Percentiles rank a stretch among this genome's conserved stretches.
Evolutionary conservation across 345 rosid genomes (phyloP).

Genomic region (Turnera subulata): DNA sequence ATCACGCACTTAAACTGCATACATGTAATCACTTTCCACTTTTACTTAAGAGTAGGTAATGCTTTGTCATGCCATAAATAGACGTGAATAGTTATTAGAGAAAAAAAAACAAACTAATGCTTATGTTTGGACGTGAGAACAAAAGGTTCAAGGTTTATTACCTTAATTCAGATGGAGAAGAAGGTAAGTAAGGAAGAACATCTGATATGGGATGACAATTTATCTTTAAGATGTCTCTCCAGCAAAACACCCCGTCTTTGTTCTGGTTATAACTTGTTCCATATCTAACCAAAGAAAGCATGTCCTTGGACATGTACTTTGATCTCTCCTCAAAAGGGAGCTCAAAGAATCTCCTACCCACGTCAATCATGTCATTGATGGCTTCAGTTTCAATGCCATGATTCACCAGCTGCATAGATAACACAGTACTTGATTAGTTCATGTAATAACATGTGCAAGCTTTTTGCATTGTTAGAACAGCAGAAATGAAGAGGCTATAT

Average conservation of each 20-base stretch:
- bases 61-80: too few relatives aligned
- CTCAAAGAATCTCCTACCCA: conserved; percentile 28
- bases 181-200: conserved; percentile 36
- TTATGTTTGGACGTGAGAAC: too few relatives aligned
- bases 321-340: conserved; percentile 38
- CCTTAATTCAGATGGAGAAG: conserved; percentile 32
- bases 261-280: conserved; percentile 44
- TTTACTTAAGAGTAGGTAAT: background rate
- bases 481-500: too few relatives aligned
- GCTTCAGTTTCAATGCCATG: conserved; percentile 26
- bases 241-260: conserved; percentile 31
- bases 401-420: conserved; percentile 37
- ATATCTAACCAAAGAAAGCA: conserved; percentile 28
- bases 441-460: too few relatives aligned
- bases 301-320: conserved; percentile 35
- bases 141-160: background rate
- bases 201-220: conserved; percentile 28
- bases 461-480: too few relatives aligned
- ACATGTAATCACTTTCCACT: background rate
- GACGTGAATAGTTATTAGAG: background rate
- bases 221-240: conserved; percentile 49
- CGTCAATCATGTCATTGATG: conserved; percentile 12
- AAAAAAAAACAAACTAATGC: too few relatives aligned
- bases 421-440: too few relatives aligned
- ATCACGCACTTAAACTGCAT: too few relatives aligned